phyloP scores from a whole-genome alignment of 805 yeast species.

The Wilhelminamyces savonicus region DNA sequence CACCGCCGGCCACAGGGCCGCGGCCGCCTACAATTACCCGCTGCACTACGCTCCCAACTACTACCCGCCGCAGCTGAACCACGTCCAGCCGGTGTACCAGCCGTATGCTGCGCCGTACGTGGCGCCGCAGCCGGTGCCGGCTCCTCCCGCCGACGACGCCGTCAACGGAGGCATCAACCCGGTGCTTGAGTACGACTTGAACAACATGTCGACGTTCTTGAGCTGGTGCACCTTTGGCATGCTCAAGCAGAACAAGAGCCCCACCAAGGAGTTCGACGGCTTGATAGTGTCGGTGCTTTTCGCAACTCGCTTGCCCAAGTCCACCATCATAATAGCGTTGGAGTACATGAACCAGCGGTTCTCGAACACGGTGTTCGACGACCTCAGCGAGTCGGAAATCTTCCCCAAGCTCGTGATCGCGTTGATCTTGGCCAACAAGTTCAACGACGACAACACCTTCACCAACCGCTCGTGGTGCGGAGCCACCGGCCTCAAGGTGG shows the following conservation, averaged over 20 bases:
- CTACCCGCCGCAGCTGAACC: conserved; percentile 1
- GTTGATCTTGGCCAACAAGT: conserved; percentile 82
- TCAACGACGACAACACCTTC: conserved; percentile 94
- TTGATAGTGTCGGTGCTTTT: conserved; percentile 63
- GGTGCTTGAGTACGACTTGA: conserved; percentile 73
- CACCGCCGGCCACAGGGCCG: conserved; percentile 33
- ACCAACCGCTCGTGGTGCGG: conserved; percentile 94
- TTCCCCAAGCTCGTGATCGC: conserved; percentile 60
- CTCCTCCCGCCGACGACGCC: conserved; percentile 5
- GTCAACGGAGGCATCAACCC: conserved; percentile 70
- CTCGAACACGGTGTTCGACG: conserved; percentile 11
- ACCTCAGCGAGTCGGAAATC: conserved; percentile 27
- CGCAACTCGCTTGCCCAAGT: conserved; percentile 83
- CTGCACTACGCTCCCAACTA: conserved; percentile 10
- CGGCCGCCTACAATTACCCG: conserved; percentile 19
- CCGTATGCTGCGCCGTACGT: not conserved
- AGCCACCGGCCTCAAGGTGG: conserved; percentile 77
- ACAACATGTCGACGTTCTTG: conserved; percentile 72
- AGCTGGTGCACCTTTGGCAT: conserved; percentile 68
- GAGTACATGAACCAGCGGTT: conserved; percentile 68
- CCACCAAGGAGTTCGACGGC: conserved; percentile 48
- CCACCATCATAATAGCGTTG: conserved; percentile 73
- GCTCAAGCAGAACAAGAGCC: conserved; percentile 43
- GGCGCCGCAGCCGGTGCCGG: conserved; percentile 1
- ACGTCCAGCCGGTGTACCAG: not conserved